These are phyloP conservation scores for Zasmidium citrigriseum DNA, from an alignment of 2,329 filamentous ascomycete species.

Conservation along the genomic window DNA sequence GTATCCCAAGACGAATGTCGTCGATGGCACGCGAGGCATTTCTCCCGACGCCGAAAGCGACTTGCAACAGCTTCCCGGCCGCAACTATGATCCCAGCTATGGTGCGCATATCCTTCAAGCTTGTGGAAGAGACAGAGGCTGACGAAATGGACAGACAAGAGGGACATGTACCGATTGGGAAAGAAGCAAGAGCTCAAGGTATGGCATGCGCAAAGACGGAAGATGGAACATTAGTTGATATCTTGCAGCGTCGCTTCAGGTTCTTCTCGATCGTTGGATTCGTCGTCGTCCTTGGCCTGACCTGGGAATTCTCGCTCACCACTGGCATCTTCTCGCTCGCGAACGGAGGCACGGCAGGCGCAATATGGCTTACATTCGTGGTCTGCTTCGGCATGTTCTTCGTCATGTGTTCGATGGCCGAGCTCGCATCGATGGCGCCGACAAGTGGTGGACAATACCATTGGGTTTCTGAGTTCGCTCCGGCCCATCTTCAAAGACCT, in stretches of 20 bases:
- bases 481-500: conserved; percentile 55
- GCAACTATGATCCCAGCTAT: conserved; percentile 24
- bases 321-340: conserved; percentile 26
- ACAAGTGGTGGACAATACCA: conserved; percentile 55
- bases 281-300: conserved; percentile 28
- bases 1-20: conserved; percentile 9
- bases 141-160: conserved; percentile 16
- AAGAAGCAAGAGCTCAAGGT: conserved; percentile 27
- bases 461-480: conserved; percentile 51
- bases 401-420: conserved; percentile 47
- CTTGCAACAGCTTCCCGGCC: conserved; percentile 19
- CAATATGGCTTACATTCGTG: conserved; percentile 50
- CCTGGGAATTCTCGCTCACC: conserved; percentile 28
- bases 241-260: conserved; percentile 28
- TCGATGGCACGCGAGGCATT: conserved; percentile 15
- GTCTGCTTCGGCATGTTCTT: conserved; percentile 27
- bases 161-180: conserved; percentile 25
- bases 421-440: conserved; percentile 57
- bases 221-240: not conserved
- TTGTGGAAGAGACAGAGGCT: not conserved
- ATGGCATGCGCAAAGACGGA: not conserved
- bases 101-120: conserved; percentile 11
- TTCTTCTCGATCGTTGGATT: conserved; percentile 33
- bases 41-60: conserved; percentile 18
- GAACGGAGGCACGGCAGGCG: conserved; percentile 56